Base-by-base conservation (phyloP, 306 rosid species). In the Biancaea sappan region DNA sequence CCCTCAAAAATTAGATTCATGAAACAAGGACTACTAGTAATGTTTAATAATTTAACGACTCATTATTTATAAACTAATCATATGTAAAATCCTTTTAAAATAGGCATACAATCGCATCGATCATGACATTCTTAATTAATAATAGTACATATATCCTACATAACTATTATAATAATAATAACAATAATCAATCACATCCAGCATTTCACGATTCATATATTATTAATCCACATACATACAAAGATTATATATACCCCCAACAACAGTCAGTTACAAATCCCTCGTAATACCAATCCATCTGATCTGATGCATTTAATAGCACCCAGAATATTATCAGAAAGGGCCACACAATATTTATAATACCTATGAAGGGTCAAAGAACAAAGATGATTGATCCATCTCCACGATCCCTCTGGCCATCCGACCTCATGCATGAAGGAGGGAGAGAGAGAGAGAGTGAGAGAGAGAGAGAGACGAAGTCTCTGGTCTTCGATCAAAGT, bases 371-470 rank as follows among this genome's bases (percentile, higher is more conserved):
- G 51, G 19, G 18, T 44, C 51, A 44, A 47, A 47, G 52, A 16
- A 15, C 50, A 14, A 44, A 6, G 53, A 47, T 5, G 53, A 41
- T n/a, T n/a, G 38, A 35, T 35, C 8, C 8, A 73, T 61, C 83
- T 46, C 46, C 28, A 25, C 84, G 76, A 29, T 78, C 74, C 80
- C 71, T 76, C 56, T 73, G 81, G 66, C 79, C n/a, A 59, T 47
- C 24, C 26, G 35, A 18, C 56, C 66, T 66, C 68, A n/a, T 53
- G 81, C 84, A 71, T 80, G 74, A 2, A 74, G 69, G 76, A 71
- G 61, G 77, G 77, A 75, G 57, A 41, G 74, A 54, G 76, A 74
- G 61, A 80, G 74, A 75, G 43, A 38, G 50, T 50, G 62, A 32
- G 74, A 54, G 76, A 74, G 61, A 80, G 74, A 75, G 43, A 38